Conservation (phyloP, 1,139 yeast genomes). For the Geotrichum fermentans region DNA sequence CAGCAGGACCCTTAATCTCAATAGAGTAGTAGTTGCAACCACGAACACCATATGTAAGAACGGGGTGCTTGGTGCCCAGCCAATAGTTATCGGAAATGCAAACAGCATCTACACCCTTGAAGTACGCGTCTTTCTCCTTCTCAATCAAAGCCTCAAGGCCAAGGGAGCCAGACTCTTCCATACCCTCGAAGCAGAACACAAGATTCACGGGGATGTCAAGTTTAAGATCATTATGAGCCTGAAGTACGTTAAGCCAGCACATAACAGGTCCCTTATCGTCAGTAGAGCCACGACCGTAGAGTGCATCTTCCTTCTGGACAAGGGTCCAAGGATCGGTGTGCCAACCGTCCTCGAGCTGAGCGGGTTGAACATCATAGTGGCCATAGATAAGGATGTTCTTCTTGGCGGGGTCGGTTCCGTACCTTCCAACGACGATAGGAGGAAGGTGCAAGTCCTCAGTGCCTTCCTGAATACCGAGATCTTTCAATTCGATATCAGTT, state of each 20-base stretch:
- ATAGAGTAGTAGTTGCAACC: conserved; percentile 93
- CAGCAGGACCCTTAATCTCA: conserved; percentile 81
- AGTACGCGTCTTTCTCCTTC: conserved; percentile 70
- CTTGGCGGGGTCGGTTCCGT: conserved; percentile 72
- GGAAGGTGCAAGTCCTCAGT: conserved; percentile 69
- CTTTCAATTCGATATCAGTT: conserved; percentile 71
- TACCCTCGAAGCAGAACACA: conserved; percentile 92
- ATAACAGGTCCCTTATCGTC: conserved; percentile 98
- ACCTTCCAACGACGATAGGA: conserved; percentile 85
- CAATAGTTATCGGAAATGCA: conserved; percentile 97
- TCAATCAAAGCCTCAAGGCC: conserved; percentile 84
- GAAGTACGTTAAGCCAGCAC: conserved; percentile 91
- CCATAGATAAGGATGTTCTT: conserved; percentile 91
- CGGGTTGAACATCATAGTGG: conserved; percentile 98
- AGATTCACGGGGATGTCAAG: conserved; percentile 90
- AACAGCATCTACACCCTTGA: conserved; percentile 85
- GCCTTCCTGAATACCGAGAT: conserved; percentile 85
- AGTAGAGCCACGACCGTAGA: conserved; percentile 91
- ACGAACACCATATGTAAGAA: conserved; percentile 92
- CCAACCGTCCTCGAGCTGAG: conserved; percentile 91
- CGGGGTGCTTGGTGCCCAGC: conserved; percentile 96
- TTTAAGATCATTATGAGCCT: conserved; percentile 82
- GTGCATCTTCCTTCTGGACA: conserved; percentile 55
- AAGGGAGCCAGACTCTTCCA: conserved; percentile 96
- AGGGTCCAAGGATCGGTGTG: conserved; percentile 80